phyloP scores from a whole-genome alignment of 2,329 filamentous ascomycete species.

The Cryphonectria japonica region DNA sequence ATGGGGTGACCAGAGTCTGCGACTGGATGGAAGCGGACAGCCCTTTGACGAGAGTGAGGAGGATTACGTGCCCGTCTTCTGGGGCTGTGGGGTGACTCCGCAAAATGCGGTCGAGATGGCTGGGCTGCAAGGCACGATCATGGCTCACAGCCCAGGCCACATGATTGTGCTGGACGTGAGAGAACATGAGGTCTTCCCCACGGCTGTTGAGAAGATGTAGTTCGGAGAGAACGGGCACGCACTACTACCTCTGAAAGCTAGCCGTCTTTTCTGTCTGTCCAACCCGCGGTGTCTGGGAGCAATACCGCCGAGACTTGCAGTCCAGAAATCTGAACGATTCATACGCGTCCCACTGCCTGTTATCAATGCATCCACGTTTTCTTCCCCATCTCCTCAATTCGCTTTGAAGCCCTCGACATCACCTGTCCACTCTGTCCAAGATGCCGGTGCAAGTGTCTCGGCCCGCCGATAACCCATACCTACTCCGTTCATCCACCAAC shows the following conservation, averaged over 20 bases:
- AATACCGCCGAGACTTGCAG: not conserved
- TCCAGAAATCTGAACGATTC: not conserved
- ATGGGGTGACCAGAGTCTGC: conserved; percentile 58
- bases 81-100: conserved; percentile 70
- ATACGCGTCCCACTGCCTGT: not conserved
- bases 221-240: not conserved
- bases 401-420: not conserved
- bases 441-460: not conserved
- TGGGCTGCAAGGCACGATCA: conserved; percentile 56
- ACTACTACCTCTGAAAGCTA: not conserved
- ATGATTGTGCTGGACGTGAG: conserved; percentile 63
- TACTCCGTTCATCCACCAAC: not conserved
- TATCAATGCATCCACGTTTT: not conserved
- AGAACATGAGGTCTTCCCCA: conserved; percentile 44
- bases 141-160: conserved; percentile 65
- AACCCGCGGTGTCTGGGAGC: not conserved
- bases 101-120: conserved; percentile 66
- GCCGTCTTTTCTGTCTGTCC: not conserved
- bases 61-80: conserved; percentile 59
- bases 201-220: conserved; percentile 4
- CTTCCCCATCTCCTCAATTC: not conserved
- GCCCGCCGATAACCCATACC: not conserved
- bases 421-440: not conserved
- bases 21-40: conserved; percentile 43
- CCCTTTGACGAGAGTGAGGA: conserved; percentile 40